Base-by-base conservation (phyloP, 2,329 filamentous ascomycete species). In the Byssothecium circinans region DNA sequence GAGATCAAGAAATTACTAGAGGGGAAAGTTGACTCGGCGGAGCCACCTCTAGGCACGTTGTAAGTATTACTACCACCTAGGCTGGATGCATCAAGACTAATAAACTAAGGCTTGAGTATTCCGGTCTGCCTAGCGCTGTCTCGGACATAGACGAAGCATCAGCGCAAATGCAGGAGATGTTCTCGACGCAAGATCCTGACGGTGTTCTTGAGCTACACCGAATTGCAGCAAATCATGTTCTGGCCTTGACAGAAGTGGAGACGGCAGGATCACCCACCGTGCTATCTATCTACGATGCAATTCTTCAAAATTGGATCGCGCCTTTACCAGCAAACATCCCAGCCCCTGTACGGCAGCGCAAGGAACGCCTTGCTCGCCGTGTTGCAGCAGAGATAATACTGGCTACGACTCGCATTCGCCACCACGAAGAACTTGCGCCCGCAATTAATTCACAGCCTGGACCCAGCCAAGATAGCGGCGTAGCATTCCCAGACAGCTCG, bases 381-480 rank as follows among this genome's bases (percentile, higher is more conserved):
- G 43, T 72, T 14, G 70, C 74, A 12, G 62, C 67, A 4, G 68
- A 75, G 35, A 38, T 75, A 2, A 52, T 66, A 2, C 53, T 77
- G 4, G 66, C 73, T 27, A 70, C 67, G 38, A 49, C 33, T 14
- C 56, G 58, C n/a, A 22, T 65, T 20, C 51, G 48, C 3, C 39
- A 33, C 4, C 25, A 43, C 8, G 52, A 55, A 3, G n/a, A 48
- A 3, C 12, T 10, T 46, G 52, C 47, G 52, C 8, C 38, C 62
- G 2, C 39, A 47, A 27, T 12, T 8, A 49, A 39, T 8, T 39
- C 39, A n/a, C 52, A 55, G 6, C 17, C 29, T n/a, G 38, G 35
- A 2, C 14, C 47, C 10, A 52, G 34, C 29, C 52, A 62, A 36
- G 45, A 53, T 32, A 51, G 45, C 23, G 34, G 35, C 2, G 36